Conservation (phyloP, 768 basidiomycete species). For the Naganishia antarctica region DNA sequence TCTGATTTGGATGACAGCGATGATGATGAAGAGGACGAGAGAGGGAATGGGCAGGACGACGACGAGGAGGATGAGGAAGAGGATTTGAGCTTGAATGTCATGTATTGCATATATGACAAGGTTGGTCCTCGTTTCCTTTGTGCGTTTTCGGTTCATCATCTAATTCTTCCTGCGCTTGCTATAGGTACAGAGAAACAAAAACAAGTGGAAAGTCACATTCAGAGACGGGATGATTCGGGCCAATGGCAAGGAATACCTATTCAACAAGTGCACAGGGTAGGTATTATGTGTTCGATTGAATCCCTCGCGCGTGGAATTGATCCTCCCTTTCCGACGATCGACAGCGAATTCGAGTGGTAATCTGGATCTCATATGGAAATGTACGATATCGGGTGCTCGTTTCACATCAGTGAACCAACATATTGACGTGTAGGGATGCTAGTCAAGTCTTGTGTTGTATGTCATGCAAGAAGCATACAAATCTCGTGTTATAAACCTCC, state of each 20-base stretch:
- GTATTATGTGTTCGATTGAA: slow-evolving; percentile 32
- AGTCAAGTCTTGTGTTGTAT: no score
- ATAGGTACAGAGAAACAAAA: slow-evolving; percentile 97
- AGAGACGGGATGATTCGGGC: slow-evolving; percentile 97
- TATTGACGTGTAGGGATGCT: no score
- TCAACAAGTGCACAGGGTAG: slow-evolving; percentile 93
- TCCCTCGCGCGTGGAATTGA: not conserved
- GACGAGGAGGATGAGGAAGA: slow-evolving; percentile 66
- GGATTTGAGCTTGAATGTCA: slow-evolving; percentile 69
- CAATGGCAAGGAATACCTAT: slow-evolving; percentile 95
- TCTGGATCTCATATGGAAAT: not conserved
- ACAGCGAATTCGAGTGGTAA: not conserved
- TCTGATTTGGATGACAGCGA: slow-evolving; percentile 90
- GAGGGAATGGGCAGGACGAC: slow-evolving; percentile 53
- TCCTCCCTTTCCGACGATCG: no score
- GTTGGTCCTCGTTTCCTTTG: slow-evolving; percentile 51
- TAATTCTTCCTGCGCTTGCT: not conserved
- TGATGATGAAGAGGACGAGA: slow-evolving; percentile 71
- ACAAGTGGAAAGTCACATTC: slow-evolving; percentile 98
- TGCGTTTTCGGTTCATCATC: not conserved
- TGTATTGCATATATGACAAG: slow-evolving; percentile 98
- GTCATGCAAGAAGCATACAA: no score
- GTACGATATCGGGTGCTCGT: no score
- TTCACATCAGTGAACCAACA: no score
- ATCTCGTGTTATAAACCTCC: no score